Conservation (phyloP, 768 basidiomycete genomes). For the Floccularia luteovirens region DNA sequence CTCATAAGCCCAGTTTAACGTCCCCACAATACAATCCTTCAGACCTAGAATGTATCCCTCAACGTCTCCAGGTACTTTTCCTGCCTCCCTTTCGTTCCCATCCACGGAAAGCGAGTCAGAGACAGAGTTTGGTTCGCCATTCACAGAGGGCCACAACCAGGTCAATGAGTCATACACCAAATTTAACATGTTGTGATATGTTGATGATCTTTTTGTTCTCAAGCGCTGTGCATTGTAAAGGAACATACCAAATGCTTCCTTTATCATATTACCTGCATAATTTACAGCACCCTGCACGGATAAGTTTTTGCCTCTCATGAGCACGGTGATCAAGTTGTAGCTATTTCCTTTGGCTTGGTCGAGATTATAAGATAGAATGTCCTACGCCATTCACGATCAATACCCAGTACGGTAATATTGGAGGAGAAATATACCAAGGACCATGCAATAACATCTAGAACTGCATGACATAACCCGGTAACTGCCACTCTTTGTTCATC, state of each 20-base stretch:
- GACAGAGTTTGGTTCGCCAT: constrained; percentile 4
- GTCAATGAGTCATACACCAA: constrained; percentile 10
- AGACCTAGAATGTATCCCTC: constrained; percentile 39
- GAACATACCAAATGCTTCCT: constrained; percentile 28
- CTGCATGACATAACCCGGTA: neutral
- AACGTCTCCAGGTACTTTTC: constrained; percentile 8
- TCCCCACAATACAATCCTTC: constrained; percentile 48
- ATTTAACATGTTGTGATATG: too few species aligned
- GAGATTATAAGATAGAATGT: constrained; percentile 48
- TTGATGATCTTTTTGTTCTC: constrained; percentile 11
- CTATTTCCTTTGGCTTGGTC: constrained; percentile 26
- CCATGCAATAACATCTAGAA: constrained; percentile 44
- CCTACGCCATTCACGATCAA: constrained; percentile 27
- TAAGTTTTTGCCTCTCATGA: constrained; percentile 34
- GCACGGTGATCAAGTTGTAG: constrained; percentile 41
- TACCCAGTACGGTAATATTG: constrained; percentile 3
- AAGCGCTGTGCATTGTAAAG: constrained; percentile 13
- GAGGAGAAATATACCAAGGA: constrained; percentile 34
- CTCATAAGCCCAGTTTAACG: constrained; percentile 61
- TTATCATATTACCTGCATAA: constrained; percentile 28
- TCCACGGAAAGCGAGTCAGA: constrained; percentile 1
- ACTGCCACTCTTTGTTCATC: constrained; percentile 13
- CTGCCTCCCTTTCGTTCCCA: constrained; percentile 6
- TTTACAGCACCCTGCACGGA: constrained; percentile 45
- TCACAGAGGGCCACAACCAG: constrained; percentile 9